Evolutionary conservation across 768 basidiomycete genomes (phyloP), one percentile per base, ranked within the genome.

Genomic region (Boletellus ananiceps): DNA sequence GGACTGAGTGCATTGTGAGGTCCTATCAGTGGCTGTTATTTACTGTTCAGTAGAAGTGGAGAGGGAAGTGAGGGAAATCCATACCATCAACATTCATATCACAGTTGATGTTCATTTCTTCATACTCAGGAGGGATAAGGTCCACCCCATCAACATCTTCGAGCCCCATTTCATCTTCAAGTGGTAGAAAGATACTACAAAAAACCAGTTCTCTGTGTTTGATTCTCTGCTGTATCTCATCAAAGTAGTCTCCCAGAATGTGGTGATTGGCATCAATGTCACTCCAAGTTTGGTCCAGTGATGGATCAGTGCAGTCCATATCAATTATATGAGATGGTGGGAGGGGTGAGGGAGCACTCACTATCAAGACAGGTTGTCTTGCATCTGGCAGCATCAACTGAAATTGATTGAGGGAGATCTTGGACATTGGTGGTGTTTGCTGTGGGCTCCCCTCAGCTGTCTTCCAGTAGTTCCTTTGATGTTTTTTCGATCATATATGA

Each of bases 211-310:
- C 41, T 2, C 49, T 50, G n/a, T n/a, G n/a, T 0, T 23, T 31
- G 3, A 52, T 36, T 16, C 6, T 49, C 4, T 4, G 15, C 13
- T 57, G 39, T 1, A 58, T 53, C 40, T 50, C 51, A 0, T 49
- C 49, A 12, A 56, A 58, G 46, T 53, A 58, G 40, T 58, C 46
- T 0, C 50, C 37, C 3, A 43, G 2, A n/a, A n/a, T n/a, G n/a
- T n/a, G n/a, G n/a, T n/a, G n/a, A n/a, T n/a, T n/a, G n/a, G n/a
- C n/a, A 25, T 13, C 14, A 14, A 44, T 3, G 0, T 27, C 37
- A 40, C 14, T 13, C 36, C 53, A 40, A 0, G 34, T 45, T 14
- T 58, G 45, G 15, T 42, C 48, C 55, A 56, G 16, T 47, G 48
- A 1, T 52, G 51, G 31, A 36, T 36, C 1, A 52, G 15, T 1